These are phyloP conservation scores for Blastomyces parvus DNA, from an alignment of 2,329 filamentous ascomycete species.

Conservation along the genomic window DNA sequence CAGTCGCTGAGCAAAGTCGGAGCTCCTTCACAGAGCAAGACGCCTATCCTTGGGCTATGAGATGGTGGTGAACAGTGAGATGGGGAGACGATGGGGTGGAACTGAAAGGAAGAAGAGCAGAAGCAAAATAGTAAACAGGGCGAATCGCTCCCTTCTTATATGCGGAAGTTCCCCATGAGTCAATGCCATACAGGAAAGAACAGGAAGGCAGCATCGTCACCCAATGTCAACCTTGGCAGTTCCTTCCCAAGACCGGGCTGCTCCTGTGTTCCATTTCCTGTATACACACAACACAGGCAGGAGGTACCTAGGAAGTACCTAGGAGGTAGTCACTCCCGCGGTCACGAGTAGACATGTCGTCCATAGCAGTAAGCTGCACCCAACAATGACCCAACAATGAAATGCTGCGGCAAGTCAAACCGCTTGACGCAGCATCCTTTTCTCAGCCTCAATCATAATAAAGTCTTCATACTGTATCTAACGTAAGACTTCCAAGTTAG, in stretches of 20 bases:
- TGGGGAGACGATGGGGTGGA: neutral
- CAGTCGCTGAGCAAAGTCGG: neutral
- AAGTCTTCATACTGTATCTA: no score
- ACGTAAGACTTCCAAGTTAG: no score
- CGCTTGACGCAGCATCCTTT: no score
- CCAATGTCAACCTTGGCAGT: neutral
- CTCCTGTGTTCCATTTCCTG: neutral
- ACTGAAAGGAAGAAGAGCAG: neutral
- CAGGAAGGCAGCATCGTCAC: neutral
- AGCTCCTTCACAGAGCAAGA: no score
- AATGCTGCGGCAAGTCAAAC: no score
- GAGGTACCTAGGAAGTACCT: no score
- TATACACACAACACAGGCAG: no score
- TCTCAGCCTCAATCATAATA: no score
- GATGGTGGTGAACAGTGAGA: neutral
- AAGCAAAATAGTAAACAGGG: slow-evolving; percentile 1
- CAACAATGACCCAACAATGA: no score
- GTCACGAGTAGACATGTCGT: no score
- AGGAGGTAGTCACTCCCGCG: no score
- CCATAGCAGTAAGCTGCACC: no score
- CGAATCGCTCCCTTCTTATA: neutral
- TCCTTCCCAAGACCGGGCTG: neutral
- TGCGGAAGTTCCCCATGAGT: neutral
- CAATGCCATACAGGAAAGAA: neutral
- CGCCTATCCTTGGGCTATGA: neutral